Percentiles rank a stretch among this genome's conserved stretches.
These are phyloP conservation scores for Murraya koenigii DNA, from an alignment of 345 rosid species.

Conservation along the genomic window DNA sequence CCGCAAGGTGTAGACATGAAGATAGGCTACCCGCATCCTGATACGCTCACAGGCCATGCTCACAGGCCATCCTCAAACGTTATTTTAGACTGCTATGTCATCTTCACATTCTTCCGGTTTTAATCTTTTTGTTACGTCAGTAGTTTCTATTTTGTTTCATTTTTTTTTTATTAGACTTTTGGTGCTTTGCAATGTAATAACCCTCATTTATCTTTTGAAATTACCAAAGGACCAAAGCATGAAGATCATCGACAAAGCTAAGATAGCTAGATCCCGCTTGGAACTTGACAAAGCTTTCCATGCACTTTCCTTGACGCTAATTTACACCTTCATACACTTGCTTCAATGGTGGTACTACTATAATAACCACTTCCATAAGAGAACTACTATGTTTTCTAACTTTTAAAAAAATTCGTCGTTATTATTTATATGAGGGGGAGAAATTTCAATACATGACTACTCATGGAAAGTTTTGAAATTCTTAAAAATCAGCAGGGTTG, in stretches of 20 bases:
- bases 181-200: neutral
- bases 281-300: neutral
- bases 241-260: neutral
- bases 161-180: neutral
- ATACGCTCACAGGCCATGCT: too few relatives aligned
- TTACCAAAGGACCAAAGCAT: too few relatives aligned
- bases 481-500: too few relatives aligned
- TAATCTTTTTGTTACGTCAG: neutral
- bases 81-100: neutral
- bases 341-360: slow-evolving; percentile 34
- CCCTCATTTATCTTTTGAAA: neutral
- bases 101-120: neutral
- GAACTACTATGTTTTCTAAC: slow-evolving; percentile 7
- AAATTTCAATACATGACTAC: too few relatives aligned
- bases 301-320: neutral
- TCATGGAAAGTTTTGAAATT: too few relatives aligned
- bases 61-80: too few relatives aligned
- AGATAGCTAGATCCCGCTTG: neutral
- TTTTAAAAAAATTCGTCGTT: neutral
- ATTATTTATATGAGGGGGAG: too few relatives aligned
- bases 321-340: slow-evolving; percentile 25
- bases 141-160: neutral
- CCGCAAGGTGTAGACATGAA: slow-evolving; percentile 56
- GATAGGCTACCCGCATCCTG: too few relatives aligned
- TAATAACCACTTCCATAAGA: slow-evolving; percentile 43